Evolutionary conservation across 139 green algal genomes (phyloP).

Genomic region (Coelastrella sp.): DNA sequence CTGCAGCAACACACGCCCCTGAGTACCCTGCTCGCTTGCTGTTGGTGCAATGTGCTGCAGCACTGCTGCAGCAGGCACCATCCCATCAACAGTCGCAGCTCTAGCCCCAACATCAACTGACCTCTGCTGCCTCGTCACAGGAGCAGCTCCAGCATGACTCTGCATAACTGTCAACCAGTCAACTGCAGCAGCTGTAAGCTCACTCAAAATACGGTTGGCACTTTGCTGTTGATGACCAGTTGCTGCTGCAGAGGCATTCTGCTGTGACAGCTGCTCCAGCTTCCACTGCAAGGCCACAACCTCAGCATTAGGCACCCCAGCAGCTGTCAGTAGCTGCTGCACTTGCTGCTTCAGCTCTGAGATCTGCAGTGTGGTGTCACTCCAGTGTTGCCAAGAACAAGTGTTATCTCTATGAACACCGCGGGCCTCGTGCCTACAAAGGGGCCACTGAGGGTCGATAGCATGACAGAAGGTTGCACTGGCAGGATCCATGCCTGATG

Average conservation of each 20-base stretch:
- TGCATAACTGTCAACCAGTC: slow-evolving; percentile 25
- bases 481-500: not conserved
- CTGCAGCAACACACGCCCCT: not conserved
- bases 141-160: too few species aligned
- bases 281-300: not conserved
- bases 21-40: not conserved
- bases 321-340: slow-evolving; percentile 31
- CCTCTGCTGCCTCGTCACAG: not conserved
- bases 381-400: slow-evolving; percentile 53
- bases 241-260: slow-evolving; percentile 12
- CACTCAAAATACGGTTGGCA: not conserved
- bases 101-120: slow-evolving; percentile 11
- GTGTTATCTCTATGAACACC: slow-evolving; percentile 50
- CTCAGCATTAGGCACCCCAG: not conserved
- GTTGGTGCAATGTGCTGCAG: not conserved
- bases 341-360: slow-evolving; percentile 2
- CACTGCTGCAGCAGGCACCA: not conserved
- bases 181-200: not conserved
- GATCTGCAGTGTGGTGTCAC: not conserved
- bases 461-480: slow-evolving; percentile 45
- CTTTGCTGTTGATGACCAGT: not conserved
- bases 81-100: not conserved
- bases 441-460: slow-evolving; percentile 58
- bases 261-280: slow-evolving; percentile 10
- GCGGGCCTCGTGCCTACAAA: slow-evolving; percentile 60